Evolutionary conservation across 352 stramenopile genomes (phyloP).

Genomic region (Phytophthora tubulina): DNA sequence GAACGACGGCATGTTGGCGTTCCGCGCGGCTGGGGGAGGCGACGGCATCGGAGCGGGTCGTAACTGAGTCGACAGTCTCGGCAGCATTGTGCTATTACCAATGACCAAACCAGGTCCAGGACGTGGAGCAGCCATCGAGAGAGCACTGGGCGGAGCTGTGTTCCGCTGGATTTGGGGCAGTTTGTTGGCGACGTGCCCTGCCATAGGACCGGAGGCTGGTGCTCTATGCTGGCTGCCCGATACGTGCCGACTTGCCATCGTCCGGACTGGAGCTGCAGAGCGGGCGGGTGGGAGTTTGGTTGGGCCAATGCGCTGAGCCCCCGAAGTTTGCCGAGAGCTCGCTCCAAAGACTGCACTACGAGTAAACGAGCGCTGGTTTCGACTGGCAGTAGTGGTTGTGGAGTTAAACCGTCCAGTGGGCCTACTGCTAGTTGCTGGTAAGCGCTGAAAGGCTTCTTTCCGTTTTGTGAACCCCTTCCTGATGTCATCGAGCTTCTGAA

Average conservation of each 20-base stretch:
- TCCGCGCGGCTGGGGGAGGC: constrained; percentile 48
- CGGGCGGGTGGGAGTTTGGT: constrained; percentile 21
- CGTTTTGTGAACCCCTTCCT: constrained; percentile 69
- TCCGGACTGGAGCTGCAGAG: constrained; percentile 1
- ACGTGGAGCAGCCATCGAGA: constrained; percentile 1
- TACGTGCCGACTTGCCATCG: constrained; percentile 1
- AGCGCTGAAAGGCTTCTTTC: constrained; percentile 58
- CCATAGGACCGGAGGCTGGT: constrained; percentile 3
- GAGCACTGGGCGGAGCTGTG: neutral
- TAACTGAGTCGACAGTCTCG: constrained; percentile 39
- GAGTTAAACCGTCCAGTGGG: constrained; percentile 29
- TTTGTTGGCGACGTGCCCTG: constrained; percentile 27
- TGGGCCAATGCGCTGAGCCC: constrained; percentile 12
- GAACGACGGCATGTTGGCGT: constrained; percentile 60
- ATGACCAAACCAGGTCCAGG: constrained; percentile 14
- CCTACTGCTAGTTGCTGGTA: constrained; percentile 28
- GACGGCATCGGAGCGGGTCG: constrained; percentile 45
- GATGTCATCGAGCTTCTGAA: constrained; percentile 75
- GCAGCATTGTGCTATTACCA: constrained; percentile 39
- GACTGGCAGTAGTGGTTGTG: constrained; percentile 2
- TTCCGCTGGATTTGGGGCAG: constrained; percentile 32
- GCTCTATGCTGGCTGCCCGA: constrained; percentile 2
- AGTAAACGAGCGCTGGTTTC: constrained; percentile 37
- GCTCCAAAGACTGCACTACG: constrained; percentile 30
- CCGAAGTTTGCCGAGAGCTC: constrained; percentile 14